A percentile compares a stretch with the other conserved stretches of the same genome.
These are phyloP conservation scores for Grifola frondosa DNA, from an alignment of 1,284 basidiomycete genomes.

Conservation along the genomic window DNA sequence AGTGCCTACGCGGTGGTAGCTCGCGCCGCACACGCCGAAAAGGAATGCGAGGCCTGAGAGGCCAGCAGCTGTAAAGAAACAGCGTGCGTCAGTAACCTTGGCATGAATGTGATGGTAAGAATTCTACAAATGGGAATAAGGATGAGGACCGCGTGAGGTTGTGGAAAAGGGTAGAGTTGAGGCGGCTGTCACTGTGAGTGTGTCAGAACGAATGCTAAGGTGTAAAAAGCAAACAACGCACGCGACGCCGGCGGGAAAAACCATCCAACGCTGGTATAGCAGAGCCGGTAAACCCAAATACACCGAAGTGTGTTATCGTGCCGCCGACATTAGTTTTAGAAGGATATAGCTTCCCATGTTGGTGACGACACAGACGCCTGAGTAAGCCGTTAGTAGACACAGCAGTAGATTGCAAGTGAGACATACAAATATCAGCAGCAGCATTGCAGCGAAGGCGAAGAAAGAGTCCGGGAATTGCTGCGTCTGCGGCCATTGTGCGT, in stretches of 20 bases:
- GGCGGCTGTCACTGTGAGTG: constrained; percentile 29
- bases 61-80: constrained; percentile 54
- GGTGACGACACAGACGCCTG: constrained; percentile 67
- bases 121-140: constrained; percentile 73
- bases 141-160: constrained; percentile 72
- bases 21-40: constrained; percentile 66
- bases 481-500: constrained; percentile 35
- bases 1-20: constrained; percentile 66
- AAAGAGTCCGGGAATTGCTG: constrained; percentile 50
- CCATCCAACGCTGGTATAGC: constrained; percentile 54
- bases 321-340: constrained; percentile 52
- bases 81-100: no score
- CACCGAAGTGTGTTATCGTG: constrained; percentile 56
- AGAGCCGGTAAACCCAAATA: constrained; percentile 75
- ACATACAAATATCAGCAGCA: constrained; percentile 68
- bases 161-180: constrained; percentile 56
- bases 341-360: constrained; percentile 70
- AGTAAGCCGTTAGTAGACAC: not conserved
- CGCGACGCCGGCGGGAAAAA: constrained; percentile 44
- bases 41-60: constrained; percentile 70
- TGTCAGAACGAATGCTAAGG: not conserved
- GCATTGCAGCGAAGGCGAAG: constrained; percentile 58
- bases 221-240: constrained; percentile 25
- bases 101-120: constrained; percentile 7
- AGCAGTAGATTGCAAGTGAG: not conserved